These are phyloP conservation scores for Sporothrix variecibatus DNA, from an alignment of 2,329 filamentous ascomycete species.

Conservation along the genomic window DNA sequence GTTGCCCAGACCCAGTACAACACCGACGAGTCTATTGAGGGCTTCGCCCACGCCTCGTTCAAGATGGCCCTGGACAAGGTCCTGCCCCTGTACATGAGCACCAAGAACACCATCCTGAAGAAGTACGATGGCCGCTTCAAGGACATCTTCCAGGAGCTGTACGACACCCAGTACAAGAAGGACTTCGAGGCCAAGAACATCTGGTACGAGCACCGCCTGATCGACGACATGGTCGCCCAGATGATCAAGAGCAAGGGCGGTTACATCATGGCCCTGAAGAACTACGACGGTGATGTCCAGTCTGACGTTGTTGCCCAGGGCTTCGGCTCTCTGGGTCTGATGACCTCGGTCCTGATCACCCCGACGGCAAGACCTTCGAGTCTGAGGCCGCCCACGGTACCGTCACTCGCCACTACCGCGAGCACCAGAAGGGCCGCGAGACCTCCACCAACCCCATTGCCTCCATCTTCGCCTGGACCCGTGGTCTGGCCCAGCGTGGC, in stretches of 20 bases:
- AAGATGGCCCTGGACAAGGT: conserved; percentile 87
- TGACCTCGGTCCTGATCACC: conserved; percentile 97
- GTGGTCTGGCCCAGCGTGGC: conserved; percentile 88
- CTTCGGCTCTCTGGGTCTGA: conserved; percentile 95
- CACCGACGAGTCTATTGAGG: conserved; percentile 90
- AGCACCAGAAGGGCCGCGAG: conserved; percentile 96
- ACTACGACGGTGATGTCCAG: conserved; percentile 99
- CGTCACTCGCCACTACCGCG: conserved; percentile 96
- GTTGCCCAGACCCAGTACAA: conserved; percentile 98
- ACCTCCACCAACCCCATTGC: conserved; percentile 99
- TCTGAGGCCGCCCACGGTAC: conserved; percentile 97
- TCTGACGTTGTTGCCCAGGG: conserved; percentile 98
- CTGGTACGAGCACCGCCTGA: conserved; percentile 99
- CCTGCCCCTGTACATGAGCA: conserved; percentile 98
- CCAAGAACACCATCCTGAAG: conserved; percentile 99
- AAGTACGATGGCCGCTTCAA: conserved; percentile 99
- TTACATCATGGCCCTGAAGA: conserved; percentile 98
- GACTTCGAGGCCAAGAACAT: conserved; percentile 89
- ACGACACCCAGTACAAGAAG: conserved; percentile 81
- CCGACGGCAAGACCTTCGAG: conserved; percentile 95
- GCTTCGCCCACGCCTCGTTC: conserved; percentile 95
- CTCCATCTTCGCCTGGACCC: conserved; percentile 98
- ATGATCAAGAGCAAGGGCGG: conserved; percentile 99
- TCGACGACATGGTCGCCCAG: conserved; percentile 99
- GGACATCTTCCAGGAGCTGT: conserved; percentile 98